Evolutionary conservation across 2,329 filamentous ascomycete species (phyloP), one percentile per base, ranked within the genome.

Genomic region (Diaporthe vexans): DNA sequence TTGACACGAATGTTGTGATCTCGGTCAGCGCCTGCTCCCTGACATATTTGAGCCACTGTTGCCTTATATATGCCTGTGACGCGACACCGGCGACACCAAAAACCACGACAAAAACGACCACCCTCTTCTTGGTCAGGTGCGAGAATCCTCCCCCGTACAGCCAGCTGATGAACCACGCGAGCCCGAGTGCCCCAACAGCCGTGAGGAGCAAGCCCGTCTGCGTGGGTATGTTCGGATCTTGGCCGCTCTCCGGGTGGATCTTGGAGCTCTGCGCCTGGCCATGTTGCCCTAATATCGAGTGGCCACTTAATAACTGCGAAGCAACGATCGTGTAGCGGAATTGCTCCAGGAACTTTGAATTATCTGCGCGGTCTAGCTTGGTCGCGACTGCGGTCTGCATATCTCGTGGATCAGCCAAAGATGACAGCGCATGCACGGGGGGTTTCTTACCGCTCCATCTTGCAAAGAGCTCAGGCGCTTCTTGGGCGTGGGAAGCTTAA

Each of bases 281-380:
- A 61, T 83, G 82, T 59, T 86, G 85, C 24, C 84, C 86, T 65
- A 86, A 78, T 73, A 89, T 90, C 5, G 90, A 88, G 77, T 93
- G 90, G 54, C 93, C 93, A 79, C 91, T 95, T 54, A 98, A 87
- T 19, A 98, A 89, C 81, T 98, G 95, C 29, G 95, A 98, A 68
- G 95, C 95, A 80, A 98, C 94, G 77, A 98, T 94, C 29, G 94
- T 93, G 84, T 98, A 98, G 77, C 95, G 94, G 80, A 98, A 98
- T 81, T 95, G 94, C 83, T 98, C 95, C 74, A 98, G 88, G 80
- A 98, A 98, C 77, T 92, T 92, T 78, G 93, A 89, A 81, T 95
- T 97, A 79, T 97, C 95, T 78, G 90, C 91, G 77, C 92, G 89
- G 72, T 94, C 92, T 76, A 97, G 89, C 76, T 91, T 90, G 54